phyloP scores from a whole-genome alignment of 768 basidiomycete genomes.

The Tricholoma sp. region DNA sequence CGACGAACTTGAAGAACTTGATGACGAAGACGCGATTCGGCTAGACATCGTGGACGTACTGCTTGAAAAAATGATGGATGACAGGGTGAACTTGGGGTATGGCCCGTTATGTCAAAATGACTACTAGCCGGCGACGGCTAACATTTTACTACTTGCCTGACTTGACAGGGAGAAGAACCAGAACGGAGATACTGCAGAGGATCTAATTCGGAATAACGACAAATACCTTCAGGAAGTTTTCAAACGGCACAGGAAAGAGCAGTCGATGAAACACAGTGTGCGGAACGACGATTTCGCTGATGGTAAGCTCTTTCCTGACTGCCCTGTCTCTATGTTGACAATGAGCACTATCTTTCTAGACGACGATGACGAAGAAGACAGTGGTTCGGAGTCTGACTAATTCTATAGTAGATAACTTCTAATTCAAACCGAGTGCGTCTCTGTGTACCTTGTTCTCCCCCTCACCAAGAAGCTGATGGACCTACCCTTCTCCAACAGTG shows the following conservation, averaged over 20 bases:
- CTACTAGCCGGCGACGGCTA: not conserved
- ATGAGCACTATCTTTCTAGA: conserved; percentile 4
- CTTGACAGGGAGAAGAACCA: conserved; percentile 63
- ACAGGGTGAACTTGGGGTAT: conserved; percentile 69
- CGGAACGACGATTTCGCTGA: conserved; percentile 58
- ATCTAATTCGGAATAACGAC: conserved; percentile 52
- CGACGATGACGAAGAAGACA: conserved; percentile 22
- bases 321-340: not conserved
- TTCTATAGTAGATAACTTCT: not conserved
- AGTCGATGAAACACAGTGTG: conserved; percentile 26
- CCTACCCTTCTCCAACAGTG: not conserved
- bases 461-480: not conserved
- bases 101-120: conserved; percentile 63
- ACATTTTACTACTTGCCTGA: not conserved
- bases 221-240: conserved; percentile 44
- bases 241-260: conserved; percentile 48
- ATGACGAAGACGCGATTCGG: conserved; percentile 22
- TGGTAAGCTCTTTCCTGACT: conserved; percentile 33
- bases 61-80: conserved; percentile 23
- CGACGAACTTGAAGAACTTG: conserved; percentile 42
- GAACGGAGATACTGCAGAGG: conserved; percentile 50
- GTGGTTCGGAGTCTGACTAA: conserved; percentile 30
- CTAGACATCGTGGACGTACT: not conserved
- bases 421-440: not conserved
- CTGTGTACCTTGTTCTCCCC: not conserved